phyloP scores from a whole-genome alignment of 2,329 filamentous ascomycete genomes.

The Dendrostoma leiphaemia region DNA sequence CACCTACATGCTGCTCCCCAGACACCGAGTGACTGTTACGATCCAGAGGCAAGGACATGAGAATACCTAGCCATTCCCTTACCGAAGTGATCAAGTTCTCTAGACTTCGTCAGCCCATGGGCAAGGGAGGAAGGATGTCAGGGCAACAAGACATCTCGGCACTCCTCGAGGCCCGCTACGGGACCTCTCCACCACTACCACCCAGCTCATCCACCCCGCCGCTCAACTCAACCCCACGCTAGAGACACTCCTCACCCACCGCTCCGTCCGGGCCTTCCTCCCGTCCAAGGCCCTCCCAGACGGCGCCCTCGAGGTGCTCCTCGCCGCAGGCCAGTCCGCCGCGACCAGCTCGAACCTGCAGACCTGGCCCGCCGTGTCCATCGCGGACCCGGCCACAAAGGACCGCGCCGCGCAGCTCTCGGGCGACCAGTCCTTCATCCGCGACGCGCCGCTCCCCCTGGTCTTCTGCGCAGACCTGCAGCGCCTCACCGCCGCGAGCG shows the following conservation, averaged over 20 bases:
- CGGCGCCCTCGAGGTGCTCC: constrained; percentile 27
- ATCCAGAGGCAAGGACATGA: too few species aligned
- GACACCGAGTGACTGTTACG: too few species aligned
- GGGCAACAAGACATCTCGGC: not conserved
- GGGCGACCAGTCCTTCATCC: constrained; percentile 31
- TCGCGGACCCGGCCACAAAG: constrained; percentile 27
- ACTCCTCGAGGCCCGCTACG: constrained; percentile 1
- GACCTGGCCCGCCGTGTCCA: constrained; percentile 31
- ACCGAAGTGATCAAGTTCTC: too few species aligned
- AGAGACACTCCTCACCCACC: constrained; percentile 27
- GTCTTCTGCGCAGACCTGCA: constrained; percentile 32
- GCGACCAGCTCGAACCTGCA: constrained; percentile 34
- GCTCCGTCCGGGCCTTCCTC: constrained; percentile 29
- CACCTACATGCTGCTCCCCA: too few species aligned
- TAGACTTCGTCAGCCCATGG: too few species aligned
- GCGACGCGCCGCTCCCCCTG: constrained; percentile 29
- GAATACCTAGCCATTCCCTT: too few species aligned
- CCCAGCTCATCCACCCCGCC: not conserved
- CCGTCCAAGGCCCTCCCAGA: constrained; percentile 20
- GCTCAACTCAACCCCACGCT: not conserved
- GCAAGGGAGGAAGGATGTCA: too few species aligned
- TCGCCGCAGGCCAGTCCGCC: constrained; percentile 33
- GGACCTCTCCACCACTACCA: not conserved
- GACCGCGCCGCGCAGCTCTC: constrained; percentile 25
- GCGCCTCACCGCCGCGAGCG: constrained; percentile 26